These are phyloP conservation scores for Pythium pyrilobum DNA, from an alignment of 352 stramenopile genomes.

Conservation along the genomic window DNA sequence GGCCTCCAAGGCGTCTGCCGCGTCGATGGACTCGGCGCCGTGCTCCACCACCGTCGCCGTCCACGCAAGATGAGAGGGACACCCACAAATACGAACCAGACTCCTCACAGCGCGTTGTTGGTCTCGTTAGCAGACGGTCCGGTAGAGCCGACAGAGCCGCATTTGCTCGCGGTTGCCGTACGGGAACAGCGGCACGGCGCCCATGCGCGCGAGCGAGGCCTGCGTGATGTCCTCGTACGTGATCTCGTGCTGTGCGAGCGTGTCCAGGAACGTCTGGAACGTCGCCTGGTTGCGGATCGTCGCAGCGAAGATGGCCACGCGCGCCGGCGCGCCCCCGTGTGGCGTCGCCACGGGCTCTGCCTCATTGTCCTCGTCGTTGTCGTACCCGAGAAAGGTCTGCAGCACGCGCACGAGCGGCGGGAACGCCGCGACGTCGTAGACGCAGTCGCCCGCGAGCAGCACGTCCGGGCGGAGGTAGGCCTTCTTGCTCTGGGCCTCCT, in stretches of 20 bases:
- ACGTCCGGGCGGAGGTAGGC: slow-evolving; percentile 33
- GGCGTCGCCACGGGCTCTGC: background rate
- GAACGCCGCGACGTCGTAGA: slow-evolving; percentile 65
- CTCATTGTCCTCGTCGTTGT: background rate
- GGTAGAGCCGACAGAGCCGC: slow-evolving; percentile 53
- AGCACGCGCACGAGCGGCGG: slow-evolving; percentile 54
- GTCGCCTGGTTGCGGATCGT: slow-evolving; percentile 75
- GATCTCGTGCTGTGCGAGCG: slow-evolving; percentile 44
- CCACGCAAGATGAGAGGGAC: background rate
- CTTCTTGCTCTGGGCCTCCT: slow-evolving; percentile 16
- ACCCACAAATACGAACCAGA: too few relatives aligned
- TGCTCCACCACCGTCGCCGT: background rate
- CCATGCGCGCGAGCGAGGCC: slow-evolving; percentile 35
- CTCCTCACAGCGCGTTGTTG: too few relatives aligned
- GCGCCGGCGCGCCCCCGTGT: slow-evolving; percentile 5
- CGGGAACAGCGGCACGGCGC: slow-evolving; percentile 27
- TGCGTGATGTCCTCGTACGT: slow-evolving; percentile 61
- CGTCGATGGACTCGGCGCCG: background rate
- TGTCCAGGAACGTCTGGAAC: slow-evolving; percentile 69
- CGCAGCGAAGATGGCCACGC: slow-evolving; percentile 64
- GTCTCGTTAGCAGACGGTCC: background rate
- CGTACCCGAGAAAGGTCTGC: slow-evolving; percentile 38
- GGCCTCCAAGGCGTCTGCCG: background rate
- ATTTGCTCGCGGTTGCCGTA: slow-evolving; percentile 72
- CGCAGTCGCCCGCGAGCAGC: slow-evolving; percentile 69